A percentile compares a stretch with the other conserved stretches of the same genome.
Conservation (phyloP, 208 protist species). For the Blastocrithidia nonstop region DNA sequence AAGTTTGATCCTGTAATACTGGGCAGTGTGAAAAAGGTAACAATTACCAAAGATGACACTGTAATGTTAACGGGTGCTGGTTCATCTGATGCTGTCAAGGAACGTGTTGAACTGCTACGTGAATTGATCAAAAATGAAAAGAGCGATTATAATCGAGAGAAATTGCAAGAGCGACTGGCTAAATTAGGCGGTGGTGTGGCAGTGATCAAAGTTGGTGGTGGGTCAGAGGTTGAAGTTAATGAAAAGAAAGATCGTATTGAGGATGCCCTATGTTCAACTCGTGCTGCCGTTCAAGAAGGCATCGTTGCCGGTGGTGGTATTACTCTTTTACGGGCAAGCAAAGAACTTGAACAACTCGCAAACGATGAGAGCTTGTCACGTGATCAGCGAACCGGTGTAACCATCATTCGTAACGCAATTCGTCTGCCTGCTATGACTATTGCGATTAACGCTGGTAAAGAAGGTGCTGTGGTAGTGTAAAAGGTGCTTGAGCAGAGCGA, state of each 20-base stretch:
- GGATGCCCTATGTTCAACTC: conserved; percentile 98
- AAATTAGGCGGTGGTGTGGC: conserved; percentile 95
- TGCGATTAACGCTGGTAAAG: conserved; percentile 93
- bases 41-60: conserved; percentile 94
- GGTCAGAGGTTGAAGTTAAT: conserved; percentile 96
- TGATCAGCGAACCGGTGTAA: conserved; percentile 93
- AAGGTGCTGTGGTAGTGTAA: conserved; percentile 95
- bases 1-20: conserved; percentile 63
- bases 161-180: conserved; percentile 95
- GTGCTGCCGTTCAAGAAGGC: conserved; percentile 97
- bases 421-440: conserved; percentile 90
- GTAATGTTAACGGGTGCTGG: conserved; percentile 95
- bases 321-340: conserved; percentile 90
- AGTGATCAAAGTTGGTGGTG: conserved; percentile 95
- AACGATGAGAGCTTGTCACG: conserved; percentile 32
- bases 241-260: conserved; percentile 99
- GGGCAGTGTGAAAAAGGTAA: conserved; percentile 72
- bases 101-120: conserved; percentile 88
- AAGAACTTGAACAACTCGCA: conserved; percentile 74
- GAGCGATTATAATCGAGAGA: conserved; percentile 94
- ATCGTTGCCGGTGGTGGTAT: conserved; percentile 97
- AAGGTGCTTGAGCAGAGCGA: conserved; percentile 88
- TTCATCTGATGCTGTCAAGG: conserved; percentile 73
- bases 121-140: conserved; percentile 71
- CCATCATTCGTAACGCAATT: conserved; percentile 90